Percentiles rank a stretch among this genome's conserved stretches.
Conservation (phyloP, 1,139 yeast genomes). For the Arxiozyma heterogenica region DNA sequence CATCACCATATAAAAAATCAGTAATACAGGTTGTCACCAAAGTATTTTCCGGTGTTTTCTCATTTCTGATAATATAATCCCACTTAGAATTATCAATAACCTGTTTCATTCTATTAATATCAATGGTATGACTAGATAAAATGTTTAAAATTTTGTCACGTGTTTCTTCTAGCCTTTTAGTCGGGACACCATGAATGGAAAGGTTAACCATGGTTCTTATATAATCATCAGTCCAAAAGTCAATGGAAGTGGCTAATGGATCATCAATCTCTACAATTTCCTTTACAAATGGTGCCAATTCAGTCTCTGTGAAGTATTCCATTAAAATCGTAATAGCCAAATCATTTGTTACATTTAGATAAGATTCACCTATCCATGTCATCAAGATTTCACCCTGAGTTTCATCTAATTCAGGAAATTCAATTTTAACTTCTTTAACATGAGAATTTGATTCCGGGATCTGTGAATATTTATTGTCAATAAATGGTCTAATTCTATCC, state of each 20-base stretch:
- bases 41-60: conserved; percentile 48
- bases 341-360: conserved; percentile 43
- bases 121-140: conserved; percentile 50
- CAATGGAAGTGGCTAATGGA: conserved; percentile 71
- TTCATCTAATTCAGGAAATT: conserved; percentile 87
- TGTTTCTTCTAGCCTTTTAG: conserved; percentile 47
- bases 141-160: conserved; percentile 44
- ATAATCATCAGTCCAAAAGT: conserved; percentile 63
- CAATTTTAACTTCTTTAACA: conserved; percentile 42
- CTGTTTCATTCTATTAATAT: conserved; percentile 56
- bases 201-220: conserved; percentile 50
- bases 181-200: conserved; percentile 67
- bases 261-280: conserved; percentile 70
- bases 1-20: conserved; percentile 69
- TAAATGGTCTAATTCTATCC: conserved; percentile 61
- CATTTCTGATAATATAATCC: conserved; percentile 55
- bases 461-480: conserved; percentile 53
- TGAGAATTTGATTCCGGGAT: conserved; percentile 32
- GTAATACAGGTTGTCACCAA: conserved; percentile 61
- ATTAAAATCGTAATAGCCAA: conserved; percentile 66
- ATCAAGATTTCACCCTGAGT: conserved; percentile 67
- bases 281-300: conserved; percentile 59
- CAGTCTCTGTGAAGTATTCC: conserved; percentile 67
- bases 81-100: conserved; percentile 57
- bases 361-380: conserved; percentile 78